phyloP scores from a whole-genome alignment of 371 early-diverging fungal species.

The Mucor velutinosus region DNA sequence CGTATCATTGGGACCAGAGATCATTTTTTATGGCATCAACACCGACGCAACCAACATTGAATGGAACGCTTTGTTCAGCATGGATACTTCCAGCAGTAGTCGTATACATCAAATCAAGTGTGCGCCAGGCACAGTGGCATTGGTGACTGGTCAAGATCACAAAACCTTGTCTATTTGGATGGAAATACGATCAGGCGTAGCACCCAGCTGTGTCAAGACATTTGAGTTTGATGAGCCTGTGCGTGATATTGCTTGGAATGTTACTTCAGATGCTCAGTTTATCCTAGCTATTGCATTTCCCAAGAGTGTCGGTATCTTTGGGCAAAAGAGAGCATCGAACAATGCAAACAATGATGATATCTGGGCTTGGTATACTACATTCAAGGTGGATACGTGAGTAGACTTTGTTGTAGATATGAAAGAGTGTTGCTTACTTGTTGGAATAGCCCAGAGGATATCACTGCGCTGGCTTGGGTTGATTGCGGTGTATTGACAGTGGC shows the following conservation, averaged over 20 bases:
- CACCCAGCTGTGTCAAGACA: constrained; percentile 22
- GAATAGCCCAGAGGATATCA: constrained; percentile 40
- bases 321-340: constrained; percentile 46
- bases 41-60: neutral
- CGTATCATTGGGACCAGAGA: constrained; percentile 8
- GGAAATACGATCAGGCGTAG: constrained; percentile 34
- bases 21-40: constrained; percentile 22
- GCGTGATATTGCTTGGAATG: constrained; percentile 67
- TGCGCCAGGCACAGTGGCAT: constrained; percentile 16
- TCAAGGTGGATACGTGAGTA: constrained; percentile 47
- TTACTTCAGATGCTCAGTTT: constrained; percentile 74
- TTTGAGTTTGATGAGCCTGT: constrained; percentile 34
- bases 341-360: constrained; percentile 13
- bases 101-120: constrained; percentile 16
- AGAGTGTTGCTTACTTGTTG: neutral
- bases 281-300: constrained; percentile 66
- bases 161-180: constrained; percentile 36
- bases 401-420: neutral
- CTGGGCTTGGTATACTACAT: constrained; percentile 54
- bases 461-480: constrained; percentile 66
- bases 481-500: constrained; percentile 67
- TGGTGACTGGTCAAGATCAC: constrained; percentile 16
- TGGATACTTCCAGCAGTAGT: constrained; percentile 15
- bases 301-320: constrained; percentile 51
- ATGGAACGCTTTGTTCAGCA: constrained; percentile 31